These are phyloP conservation scores for Colletotrichum theobromicola DNA, from an alignment of 2,329 filamentous ascomycete species.

Conservation along the genomic window DNA sequence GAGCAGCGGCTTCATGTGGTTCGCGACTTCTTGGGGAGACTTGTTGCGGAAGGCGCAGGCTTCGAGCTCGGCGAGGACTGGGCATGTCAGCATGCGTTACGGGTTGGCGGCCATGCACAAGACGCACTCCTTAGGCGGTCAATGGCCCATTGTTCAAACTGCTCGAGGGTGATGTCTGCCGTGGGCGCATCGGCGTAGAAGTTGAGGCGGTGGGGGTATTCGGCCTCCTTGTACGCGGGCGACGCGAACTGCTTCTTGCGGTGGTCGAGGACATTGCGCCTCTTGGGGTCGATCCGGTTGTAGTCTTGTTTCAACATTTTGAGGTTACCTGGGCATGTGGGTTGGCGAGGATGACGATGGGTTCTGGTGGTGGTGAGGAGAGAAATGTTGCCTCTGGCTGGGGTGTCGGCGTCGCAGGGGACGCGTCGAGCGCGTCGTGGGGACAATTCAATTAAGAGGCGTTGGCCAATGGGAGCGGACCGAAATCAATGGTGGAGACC, in stretches of 20 bases:
- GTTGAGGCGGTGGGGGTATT: constrained; percentile 88
- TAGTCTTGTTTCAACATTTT: constrained; percentile 56
- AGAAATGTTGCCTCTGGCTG: neutral
- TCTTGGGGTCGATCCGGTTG: constrained; percentile 69
- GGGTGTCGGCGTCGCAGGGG: neutral
- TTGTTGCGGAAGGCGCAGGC: constrained; percentile 95
- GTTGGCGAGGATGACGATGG: neutral
- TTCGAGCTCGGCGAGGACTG: constrained; percentile 87
- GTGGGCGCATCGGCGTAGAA: constrained; percentile 90
- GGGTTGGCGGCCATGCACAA: neutral
- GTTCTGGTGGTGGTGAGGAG: neutral
- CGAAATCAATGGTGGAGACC: neutral
- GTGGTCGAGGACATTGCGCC: constrained; percentile 76
- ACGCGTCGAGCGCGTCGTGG: constrained; percentile 17
- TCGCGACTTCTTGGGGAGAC: constrained; percentile 77
- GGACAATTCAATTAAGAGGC: constrained; percentile 4
- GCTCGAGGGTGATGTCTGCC: constrained; percentile 91
- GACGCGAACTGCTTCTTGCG: constrained; percentile 88
- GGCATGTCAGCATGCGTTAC: neutral
- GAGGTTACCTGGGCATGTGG: neutral
- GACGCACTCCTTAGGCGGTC: constrained; percentile 78
- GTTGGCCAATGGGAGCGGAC: neutral
- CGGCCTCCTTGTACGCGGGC: constrained; percentile 75
- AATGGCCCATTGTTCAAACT: constrained; percentile 99
- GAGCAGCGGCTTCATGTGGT: constrained; percentile 84